Percentiles rank a stretch among this genome's conserved stretches.
Evolutionary conservation across 1,284 basidiomycete genomes (phyloP).

Genomic region (Cutaneotrichosporon sp.): DNA sequence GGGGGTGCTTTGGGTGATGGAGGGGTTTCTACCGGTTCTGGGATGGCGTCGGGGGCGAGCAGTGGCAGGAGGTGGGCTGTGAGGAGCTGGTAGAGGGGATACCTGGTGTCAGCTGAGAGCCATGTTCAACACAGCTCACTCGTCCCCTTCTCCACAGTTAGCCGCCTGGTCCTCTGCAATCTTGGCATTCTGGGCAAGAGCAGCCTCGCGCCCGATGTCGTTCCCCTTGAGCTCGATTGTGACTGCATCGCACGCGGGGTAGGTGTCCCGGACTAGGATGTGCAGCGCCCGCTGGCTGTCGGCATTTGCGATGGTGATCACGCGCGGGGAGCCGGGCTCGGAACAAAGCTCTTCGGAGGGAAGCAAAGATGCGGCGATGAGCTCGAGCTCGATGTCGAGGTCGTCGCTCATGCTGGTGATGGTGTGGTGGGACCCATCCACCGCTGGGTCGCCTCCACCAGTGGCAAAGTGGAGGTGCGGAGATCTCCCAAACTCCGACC

Average conservation of each 20-base stretch:
- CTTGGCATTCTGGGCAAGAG: conserved; percentile 58
- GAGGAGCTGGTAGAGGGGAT: conserved; percentile 63
- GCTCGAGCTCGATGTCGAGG: conserved; percentile 42
- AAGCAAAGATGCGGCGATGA: conserved; percentile 61
- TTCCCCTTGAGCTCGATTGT: conserved; percentile 53
- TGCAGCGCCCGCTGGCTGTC: conserved; percentile 50
- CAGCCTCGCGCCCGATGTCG: conserved; percentile 40
- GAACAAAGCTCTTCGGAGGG: conserved; percentile 61
- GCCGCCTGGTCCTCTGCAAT: conserved; percentile 53
- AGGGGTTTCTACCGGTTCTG: not conserved
- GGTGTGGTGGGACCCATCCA: too few relatives aligned
- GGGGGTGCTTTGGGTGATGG: not conserved
- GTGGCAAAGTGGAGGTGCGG: not conserved
- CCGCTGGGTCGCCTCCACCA: not conserved
- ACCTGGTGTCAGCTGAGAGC: conserved; percentile 54
- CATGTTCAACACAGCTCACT: conserved; percentile 60
- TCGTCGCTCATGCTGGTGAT: not conserved
- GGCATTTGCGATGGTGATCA: conserved; percentile 51
- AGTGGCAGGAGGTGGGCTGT: conserved; percentile 63
- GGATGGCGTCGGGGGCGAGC: conserved; percentile 41
- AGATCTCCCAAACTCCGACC: not conserved
- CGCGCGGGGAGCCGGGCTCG: conserved; percentile 20
- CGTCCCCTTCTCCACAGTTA: conserved; percentile 55
- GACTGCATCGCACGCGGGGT: conserved; percentile 27
- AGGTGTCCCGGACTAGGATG: conserved; percentile 56